Percentiles rank a stretch among this genome's conserved stretches.
Evolutionary conservation across 2,329 filamentous ascomycete species (phyloP).

Genomic region (Leptographium procerum): DNA sequence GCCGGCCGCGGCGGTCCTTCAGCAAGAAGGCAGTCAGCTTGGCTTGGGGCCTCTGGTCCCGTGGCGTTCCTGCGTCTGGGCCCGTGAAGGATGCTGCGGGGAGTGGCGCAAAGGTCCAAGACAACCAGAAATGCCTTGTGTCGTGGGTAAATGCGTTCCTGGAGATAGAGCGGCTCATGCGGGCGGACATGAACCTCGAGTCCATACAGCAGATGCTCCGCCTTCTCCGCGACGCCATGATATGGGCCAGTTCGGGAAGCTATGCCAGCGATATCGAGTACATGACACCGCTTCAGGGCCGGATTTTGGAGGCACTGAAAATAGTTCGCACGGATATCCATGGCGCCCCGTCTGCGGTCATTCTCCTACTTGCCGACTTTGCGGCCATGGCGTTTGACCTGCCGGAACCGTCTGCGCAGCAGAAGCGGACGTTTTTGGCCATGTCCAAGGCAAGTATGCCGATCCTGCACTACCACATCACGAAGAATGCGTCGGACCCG

Average conservation of each 20-base stretch:
- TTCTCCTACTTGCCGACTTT: constrained; percentile 59
- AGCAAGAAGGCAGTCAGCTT: constrained; percentile 43
- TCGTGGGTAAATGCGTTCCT: constrained; percentile 71
- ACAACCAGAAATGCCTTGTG: constrained; percentile 73
- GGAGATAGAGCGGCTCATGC: constrained; percentile 68
- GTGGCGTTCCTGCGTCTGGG: constrained; percentile 44
- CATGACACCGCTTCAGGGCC: constrained; percentile 59
- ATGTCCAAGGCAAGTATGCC: constrained; percentile 74
- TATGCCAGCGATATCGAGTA: constrained; percentile 65
- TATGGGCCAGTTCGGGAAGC: constrained; percentile 53
- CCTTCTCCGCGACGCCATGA: constrained; percentile 60
- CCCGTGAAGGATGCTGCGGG: not conserved
- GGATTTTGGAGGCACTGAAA: constrained; percentile 56
- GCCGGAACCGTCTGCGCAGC: constrained; percentile 16
- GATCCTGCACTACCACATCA: constrained; percentile 50
- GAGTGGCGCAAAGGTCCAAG: constrained; percentile 29
- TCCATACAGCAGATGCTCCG: constrained; percentile 57
- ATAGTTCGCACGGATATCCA: constrained; percentile 55
- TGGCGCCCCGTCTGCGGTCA: constrained; percentile 55
- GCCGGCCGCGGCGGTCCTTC: constrained; percentile 30
- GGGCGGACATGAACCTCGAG: constrained; percentile 48
- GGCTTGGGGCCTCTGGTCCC: constrained; percentile 61
- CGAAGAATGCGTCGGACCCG: constrained; percentile 46
- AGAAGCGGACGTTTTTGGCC: constrained; percentile 73
- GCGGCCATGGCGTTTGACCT: constrained; percentile 55